Evolutionary conservation across 495 filamentous ascomycete species (phyloP).

Genomic region (Aspergillus saccharolyticus): DNA sequence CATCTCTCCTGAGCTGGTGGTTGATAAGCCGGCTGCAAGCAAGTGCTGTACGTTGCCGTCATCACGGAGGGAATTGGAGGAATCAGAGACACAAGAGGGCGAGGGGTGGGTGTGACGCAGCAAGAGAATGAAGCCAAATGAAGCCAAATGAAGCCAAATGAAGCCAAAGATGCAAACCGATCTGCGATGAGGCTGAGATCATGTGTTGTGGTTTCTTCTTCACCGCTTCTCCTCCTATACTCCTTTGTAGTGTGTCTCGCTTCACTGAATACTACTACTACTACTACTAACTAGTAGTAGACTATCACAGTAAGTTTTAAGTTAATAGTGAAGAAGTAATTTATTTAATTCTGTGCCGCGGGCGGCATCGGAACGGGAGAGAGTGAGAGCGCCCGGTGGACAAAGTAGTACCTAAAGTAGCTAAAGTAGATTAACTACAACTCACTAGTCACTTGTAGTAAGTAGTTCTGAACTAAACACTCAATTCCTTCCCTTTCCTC

Average conservation of each 20-base stretch:
- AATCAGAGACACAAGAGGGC: not conserved
- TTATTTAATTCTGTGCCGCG: no score
- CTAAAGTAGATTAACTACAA: no score
- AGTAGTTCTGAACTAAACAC: no score
- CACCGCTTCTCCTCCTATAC: conserved; percentile 28
- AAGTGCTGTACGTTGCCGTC: not conserved
- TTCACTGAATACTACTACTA: no score
- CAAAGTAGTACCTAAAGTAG: no score
- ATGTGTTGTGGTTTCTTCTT: conserved; percentile 26
- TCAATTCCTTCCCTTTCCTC: not conserved
- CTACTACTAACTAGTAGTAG: no score
- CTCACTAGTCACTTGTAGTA: no score
- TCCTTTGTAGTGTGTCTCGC: conserved; percentile 13
- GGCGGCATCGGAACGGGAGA: no score
- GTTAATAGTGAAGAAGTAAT: no score
- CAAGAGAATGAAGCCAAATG: not conserved
- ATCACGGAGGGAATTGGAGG: conserved; percentile 2
- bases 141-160: not conserved
- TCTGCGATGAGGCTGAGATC: conserved; percentile 28
- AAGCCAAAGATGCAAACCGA: not conserved
- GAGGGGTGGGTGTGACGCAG: conserved; percentile 4
- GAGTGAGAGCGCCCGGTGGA: no score
- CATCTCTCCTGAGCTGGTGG: no score
- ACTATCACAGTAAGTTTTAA: no score
- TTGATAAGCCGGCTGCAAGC: not conserved